Conservation (phyloP, 78 protist genomes). For the Monosiga brevicollis region DNA sequence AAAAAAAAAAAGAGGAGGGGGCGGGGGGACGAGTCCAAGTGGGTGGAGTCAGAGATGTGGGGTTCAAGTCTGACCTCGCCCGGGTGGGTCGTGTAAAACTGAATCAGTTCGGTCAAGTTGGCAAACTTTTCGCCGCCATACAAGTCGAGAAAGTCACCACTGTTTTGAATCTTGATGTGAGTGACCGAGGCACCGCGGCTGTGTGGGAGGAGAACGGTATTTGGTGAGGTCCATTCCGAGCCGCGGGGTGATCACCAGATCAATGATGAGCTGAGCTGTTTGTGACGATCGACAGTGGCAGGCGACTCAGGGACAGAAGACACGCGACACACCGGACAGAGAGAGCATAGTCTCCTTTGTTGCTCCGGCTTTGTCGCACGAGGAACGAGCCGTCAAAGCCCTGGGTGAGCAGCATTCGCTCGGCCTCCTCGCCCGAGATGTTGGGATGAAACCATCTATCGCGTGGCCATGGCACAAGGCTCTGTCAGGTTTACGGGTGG, state of each 20-base stretch:
- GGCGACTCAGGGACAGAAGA: background rate
- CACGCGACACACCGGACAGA: background rate
- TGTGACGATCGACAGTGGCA: background rate
- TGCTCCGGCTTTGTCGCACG: background rate
- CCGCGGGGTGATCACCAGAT: background rate
- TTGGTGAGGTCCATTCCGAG: background rate
- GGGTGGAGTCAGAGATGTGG: no score
- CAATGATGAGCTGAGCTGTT: background rate
- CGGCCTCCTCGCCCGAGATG: background rate
- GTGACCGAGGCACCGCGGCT: background rate
- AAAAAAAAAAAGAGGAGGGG: no score
- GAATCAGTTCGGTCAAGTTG: background rate
- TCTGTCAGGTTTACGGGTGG: no score
- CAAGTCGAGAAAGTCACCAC: conserved; percentile 8
- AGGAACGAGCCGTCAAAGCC: conserved; percentile 5
- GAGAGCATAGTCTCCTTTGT: background rate
- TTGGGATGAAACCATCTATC: conserved; percentile 1
- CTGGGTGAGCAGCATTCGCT: background rate
- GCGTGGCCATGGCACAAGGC: background rate
- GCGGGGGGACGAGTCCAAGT: no score
- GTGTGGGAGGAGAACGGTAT: background rate
- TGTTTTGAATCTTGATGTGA: conserved; percentile 15
- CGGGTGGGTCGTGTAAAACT: background rate
- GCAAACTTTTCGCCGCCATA: conserved; percentile 21
- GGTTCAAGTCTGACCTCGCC: no score